Evolutionary conservation across 148 eudicot species (phyloP), one percentile per base, ranked within the genome.

Genomic region (Rhododendron simsii): DNA sequence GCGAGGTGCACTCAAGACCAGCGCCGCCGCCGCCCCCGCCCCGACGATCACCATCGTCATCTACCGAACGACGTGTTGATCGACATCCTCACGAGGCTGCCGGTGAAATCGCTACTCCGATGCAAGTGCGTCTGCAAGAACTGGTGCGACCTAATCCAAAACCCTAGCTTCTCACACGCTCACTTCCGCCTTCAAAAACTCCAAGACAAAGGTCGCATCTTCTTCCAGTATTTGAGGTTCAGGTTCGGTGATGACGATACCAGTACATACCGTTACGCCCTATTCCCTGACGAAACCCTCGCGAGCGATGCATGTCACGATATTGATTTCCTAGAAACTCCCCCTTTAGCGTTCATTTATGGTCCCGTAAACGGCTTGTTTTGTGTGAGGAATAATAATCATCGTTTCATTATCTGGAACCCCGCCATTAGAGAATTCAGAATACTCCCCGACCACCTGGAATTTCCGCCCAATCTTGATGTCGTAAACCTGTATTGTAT

Each of bases 401-500:
- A 41, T 33, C 48, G 71, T 8, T 11, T 81, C 37, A 59, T 81
- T 7, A 11, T 81, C 21, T 81, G 83, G 83, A 81, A 81, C 26
- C 84, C 71, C 23, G 67, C 84, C 74, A 30, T 81, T 63, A 83
- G 50, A 74, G 78, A 83, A 69, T 69, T 69, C n/a, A 69, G 39
- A 69, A 44, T 8, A 20, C 44, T 69, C 37, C 78, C 79, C 5
- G 26, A 5, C 3, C 61, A 6, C 45, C 3, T 7, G 9, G 50
- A 8, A 7, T 9, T 9, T 47, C 50, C 50, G 50, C 50, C 50
- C 50, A 47, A 47, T 47, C 44, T 41, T 41, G 44, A 41, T 41
- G 44, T 41, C 7, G 1, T 41, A 41, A 41, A 41, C 44, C 44
- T 41, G 44, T 6, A 5, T 41, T 0, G 44, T 41, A 41, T 41